These are phyloP conservation scores for Leccinum proliferum DNA, from an alignment of 1,284 basidiomycete genomes.

Conservation along the genomic window DNA sequence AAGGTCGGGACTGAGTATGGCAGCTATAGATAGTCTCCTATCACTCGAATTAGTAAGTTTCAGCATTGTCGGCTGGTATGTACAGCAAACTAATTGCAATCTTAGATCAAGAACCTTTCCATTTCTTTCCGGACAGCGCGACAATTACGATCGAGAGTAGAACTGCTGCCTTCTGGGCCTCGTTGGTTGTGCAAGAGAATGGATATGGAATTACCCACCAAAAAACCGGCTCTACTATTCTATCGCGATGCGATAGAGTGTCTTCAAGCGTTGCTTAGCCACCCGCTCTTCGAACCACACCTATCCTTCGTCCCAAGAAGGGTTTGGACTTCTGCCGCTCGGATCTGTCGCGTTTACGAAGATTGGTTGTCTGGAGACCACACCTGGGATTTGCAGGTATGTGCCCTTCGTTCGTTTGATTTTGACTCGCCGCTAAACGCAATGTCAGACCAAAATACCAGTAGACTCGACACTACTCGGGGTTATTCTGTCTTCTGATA, in stretches of 20 bases:
- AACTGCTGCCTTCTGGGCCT: not conserved
- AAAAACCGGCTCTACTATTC: not conserved
- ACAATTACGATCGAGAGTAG: not conserved
- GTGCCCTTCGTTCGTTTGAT: not conserved
- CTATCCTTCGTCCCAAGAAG: not conserved
- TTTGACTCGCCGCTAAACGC: not conserved
- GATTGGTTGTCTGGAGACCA: not conserved
- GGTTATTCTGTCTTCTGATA: not conserved
- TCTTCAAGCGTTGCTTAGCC: not conserved
- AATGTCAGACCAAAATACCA: not conserved
- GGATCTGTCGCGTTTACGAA: not conserved
- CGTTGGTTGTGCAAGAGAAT: not conserved
- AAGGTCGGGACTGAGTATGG: not conserved
- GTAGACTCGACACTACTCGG: not conserved
- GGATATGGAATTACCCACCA: not conserved
- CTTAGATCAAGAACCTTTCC: not conserved
- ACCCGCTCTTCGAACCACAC: not conserved
- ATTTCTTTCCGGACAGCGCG: not conserved
- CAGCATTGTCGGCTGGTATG: not conserved
- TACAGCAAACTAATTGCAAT: not conserved
- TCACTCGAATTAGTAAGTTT: not conserved
- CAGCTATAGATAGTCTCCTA: not conserved
- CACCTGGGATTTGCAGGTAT: not conserved
- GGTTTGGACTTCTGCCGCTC: not conserved
- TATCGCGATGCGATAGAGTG: not conserved